These are phyloP conservation scores for Phytophthora fragariae DNA, from an alignment of 352 stramenopile genomes.

Conservation along the genomic window DNA sequence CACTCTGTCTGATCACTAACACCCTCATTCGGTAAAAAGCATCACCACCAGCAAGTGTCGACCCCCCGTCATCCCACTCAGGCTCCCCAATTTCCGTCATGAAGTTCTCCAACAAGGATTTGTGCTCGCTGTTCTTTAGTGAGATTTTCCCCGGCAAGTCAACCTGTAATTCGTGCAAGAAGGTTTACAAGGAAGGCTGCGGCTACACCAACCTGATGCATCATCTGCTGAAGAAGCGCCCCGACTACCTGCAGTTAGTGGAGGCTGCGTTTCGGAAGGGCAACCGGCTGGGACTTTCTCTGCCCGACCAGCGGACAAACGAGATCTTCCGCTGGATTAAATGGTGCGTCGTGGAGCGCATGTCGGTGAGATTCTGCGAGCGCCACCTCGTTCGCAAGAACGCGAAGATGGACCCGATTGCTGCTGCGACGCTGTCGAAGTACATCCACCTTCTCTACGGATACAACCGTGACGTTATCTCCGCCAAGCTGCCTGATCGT, in stretches of 20 bases:
- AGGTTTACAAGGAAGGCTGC: background rate
- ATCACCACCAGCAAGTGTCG: too few relatives aligned
- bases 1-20: too few relatives aligned
- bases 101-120: background rate
- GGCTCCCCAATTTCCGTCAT: background rate
- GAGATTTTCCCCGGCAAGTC: background rate
- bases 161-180: background rate
- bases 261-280: background rate
- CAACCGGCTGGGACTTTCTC: background rate
- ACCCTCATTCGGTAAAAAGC: too few relatives aligned
- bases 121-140: background rate
- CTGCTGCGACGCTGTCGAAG: background rate
- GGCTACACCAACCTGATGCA: constrained; percentile 2
- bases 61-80: too few relatives aligned
- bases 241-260: background rate
- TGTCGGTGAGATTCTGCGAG: constrained; percentile 4
- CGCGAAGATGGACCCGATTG: constrained; percentile 5
- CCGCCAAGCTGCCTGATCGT: constrained; percentile 1
- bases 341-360: constrained; percentile 1
- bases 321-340: constrained; percentile 10
- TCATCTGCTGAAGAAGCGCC: constrained; percentile 1
- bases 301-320: constrained; percentile 7
- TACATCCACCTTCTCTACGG: background rate
- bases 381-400: constrained; percentile 1
- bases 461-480: constrained; percentile 3